Percentiles rank a stretch among this genome's conserved stretches.
phyloP scores from a whole-genome alignment of 306 rosid genomes.

The Cucumis cinereus region DNA sequence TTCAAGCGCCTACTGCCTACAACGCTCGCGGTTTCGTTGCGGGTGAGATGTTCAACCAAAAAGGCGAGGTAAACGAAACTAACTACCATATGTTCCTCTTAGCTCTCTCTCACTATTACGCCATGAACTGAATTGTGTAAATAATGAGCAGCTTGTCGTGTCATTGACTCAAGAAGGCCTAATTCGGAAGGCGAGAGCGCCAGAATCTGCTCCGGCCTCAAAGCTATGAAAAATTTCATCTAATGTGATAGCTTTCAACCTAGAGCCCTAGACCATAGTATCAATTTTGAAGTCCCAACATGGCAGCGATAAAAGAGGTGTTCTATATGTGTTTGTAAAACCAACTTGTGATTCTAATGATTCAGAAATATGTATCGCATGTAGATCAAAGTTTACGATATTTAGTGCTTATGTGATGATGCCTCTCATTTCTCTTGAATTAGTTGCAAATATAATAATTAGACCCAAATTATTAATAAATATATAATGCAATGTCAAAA shows the following conservation, averaged over 20 bases:
- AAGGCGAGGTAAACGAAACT: slow-evolving; percentile 58
- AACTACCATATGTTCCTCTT: not conserved
- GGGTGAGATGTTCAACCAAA: slow-evolving; percentile 73
- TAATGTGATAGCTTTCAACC: not conserved
- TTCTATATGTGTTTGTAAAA: not conserved
- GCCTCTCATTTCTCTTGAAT: too few relatives aligned
- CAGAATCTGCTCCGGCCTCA: slow-evolving; percentile 24
- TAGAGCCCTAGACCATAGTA: not conserved
- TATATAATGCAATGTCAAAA: too few relatives aligned
- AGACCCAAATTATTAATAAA: too few relatives aligned
- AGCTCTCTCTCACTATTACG: not conserved
- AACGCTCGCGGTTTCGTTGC: slow-evolving; percentile 57
- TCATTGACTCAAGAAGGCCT: slow-evolving; percentile 81
- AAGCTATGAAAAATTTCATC: slow-evolving; percentile 33
- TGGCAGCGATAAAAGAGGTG: not conserved
- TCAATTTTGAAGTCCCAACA: not conserved
- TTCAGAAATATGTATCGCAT: not conserved
- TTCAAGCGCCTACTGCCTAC: slow-evolving; percentile 35
- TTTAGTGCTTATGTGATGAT: not conserved
- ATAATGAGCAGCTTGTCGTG: slow-evolving; percentile 30
- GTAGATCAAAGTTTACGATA: not conserved
- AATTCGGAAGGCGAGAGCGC: slow-evolving; percentile 21
- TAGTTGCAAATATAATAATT: too few relatives aligned
- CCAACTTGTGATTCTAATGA: not conserved
- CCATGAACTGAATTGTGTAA: slow-evolving; percentile 6